Conservation (phyloP, 106 monocot species). For the Phalaenopsis equestris region DNA sequence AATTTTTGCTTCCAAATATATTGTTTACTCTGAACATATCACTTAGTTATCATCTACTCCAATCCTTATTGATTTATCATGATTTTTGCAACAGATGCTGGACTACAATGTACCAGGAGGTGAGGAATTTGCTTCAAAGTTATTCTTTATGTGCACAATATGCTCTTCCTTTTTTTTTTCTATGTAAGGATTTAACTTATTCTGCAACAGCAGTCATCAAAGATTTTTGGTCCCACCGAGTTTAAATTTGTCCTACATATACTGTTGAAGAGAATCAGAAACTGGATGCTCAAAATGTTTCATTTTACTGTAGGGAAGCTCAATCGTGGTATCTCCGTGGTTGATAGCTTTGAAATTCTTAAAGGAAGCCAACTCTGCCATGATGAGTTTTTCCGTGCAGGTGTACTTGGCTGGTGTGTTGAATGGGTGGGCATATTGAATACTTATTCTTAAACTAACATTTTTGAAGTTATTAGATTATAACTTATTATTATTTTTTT, state of each 20-base stretch:
- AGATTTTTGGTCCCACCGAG: background rate
- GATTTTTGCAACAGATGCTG: constrained; percentile 60
- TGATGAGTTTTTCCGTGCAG: constrained; percentile 66
- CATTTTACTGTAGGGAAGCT: constrained; percentile 56
- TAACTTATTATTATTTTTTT: background rate
- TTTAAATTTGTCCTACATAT: background rate
- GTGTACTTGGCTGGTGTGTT: constrained; percentile 93
- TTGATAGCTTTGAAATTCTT: constrained; percentile 88
- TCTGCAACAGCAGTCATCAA: background rate
- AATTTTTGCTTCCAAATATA: background rate
- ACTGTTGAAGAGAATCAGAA: background rate
- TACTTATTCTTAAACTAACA: background rate
- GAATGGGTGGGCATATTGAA: constrained; percentile 67
- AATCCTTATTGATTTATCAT: constrained; percentile 1
- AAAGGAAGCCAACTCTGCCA: constrained; percentile 62
- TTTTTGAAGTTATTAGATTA: background rate
- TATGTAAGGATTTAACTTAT: background rate
- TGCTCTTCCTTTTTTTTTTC: background rate
- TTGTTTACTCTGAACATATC: background rate
- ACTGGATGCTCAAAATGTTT: background rate
- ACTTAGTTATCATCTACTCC: background rate
- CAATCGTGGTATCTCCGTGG: constrained; percentile 88
- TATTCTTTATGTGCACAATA: background rate
- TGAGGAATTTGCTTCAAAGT: constrained; percentile 19
- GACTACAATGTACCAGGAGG: constrained; percentile 99